Conservation (phyloP, 306 rosid species). For the Castanopsis chinensis region DNA sequence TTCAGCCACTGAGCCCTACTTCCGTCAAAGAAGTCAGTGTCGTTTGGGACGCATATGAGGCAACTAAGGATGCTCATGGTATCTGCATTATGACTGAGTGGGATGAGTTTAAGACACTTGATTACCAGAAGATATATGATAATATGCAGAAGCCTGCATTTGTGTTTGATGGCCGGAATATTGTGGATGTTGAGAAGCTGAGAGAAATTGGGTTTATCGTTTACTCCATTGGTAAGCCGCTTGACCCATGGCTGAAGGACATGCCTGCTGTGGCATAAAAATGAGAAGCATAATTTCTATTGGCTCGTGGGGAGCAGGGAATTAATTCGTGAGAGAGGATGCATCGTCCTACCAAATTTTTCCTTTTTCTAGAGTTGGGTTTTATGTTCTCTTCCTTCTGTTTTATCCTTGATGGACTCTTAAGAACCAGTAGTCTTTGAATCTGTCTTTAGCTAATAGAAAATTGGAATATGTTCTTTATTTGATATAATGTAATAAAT, state of each 20-base stretch:
- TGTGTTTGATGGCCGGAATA: slow-evolving; percentile 72
- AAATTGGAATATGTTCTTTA: slow-evolving; percentile 38
- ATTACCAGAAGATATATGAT: slow-evolving; percentile 58
- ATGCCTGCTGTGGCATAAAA: slow-evolving; percentile 80
- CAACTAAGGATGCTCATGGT: slow-evolving; percentile 75
- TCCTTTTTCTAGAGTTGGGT: slow-evolving; percentile 31
- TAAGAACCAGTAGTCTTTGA: slow-evolving; percentile 24
- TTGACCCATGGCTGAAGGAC: slow-evolving; percentile 88
- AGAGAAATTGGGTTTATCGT: slow-evolving; percentile 83
- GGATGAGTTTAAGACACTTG: slow-evolving; percentile 78
- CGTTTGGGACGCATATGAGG: slow-evolving; percentile 67
- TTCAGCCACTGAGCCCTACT: slow-evolving; percentile 68
- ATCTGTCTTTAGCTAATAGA: slow-evolving; percentile 34
- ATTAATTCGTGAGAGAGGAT: slow-evolving; percentile 27
- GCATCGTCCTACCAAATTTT: slow-evolving; percentile 14
- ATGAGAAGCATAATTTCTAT: slow-evolving; percentile 14
- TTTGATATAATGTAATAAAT: slow-evolving; percentile 46
- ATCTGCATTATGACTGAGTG: slow-evolving; percentile 75
- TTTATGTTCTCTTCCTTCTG: slow-evolving; percentile 14
- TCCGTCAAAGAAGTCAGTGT: slow-evolving; percentile 58
- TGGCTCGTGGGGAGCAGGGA: slow-evolving; percentile 9
- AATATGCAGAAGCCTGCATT: slow-evolving; percentile 89
- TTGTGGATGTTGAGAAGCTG: slow-evolving; percentile 57
- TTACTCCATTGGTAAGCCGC: slow-evolving; percentile 78
- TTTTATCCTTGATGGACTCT: slow-evolving; percentile 26